phyloP scores from a whole-genome alignment of 2,329 filamentous ascomycete species.

The Coniochaeta sp. region DNA sequence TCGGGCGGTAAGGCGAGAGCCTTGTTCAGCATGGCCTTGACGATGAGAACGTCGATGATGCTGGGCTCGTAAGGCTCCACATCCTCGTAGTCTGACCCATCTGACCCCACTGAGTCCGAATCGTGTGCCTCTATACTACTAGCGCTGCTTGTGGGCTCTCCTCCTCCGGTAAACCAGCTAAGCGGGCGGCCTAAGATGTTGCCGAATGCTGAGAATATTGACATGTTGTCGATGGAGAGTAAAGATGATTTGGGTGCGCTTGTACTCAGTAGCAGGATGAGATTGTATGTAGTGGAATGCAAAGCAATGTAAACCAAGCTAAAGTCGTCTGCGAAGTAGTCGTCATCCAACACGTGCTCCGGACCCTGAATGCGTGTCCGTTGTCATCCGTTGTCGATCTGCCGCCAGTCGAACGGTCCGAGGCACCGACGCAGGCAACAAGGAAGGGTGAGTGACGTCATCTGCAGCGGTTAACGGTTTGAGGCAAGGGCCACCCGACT shows the following conservation, averaged over 20 bases:
- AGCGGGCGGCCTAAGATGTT: background rate
- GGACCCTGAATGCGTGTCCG: background rate
- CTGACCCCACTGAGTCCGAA: background rate
- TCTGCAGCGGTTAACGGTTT: background rate
- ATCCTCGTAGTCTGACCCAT: background rate
- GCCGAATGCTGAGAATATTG: background rate
- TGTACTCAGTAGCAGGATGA: background rate
- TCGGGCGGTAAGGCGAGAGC: slow-evolving; percentile 41
- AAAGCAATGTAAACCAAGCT: background rate
- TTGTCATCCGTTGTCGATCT: background rate
- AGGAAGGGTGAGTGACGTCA: background rate
- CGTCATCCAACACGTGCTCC: background rate
- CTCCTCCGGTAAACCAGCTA: background rate
- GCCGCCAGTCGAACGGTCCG: background rate
- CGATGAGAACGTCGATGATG: slow-evolving; percentile 39
- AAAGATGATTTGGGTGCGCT: background rate
- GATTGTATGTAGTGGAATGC: background rate
- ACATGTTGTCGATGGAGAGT: background rate
- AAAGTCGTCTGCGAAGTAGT: background rate
- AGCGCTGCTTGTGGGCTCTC: background rate
- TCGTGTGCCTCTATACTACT: background rate
- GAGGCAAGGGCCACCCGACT: background rate
- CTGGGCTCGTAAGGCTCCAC: slow-evolving; percentile 23
- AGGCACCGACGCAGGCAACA: too few species aligned
- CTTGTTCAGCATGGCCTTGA: slow-evolving; percentile 38